These are phyloP conservation scores for Penicillium frequentans DNA, from an alignment of 2,329 filamentous ascomycete genomes.

Conservation along the genomic window DNA sequence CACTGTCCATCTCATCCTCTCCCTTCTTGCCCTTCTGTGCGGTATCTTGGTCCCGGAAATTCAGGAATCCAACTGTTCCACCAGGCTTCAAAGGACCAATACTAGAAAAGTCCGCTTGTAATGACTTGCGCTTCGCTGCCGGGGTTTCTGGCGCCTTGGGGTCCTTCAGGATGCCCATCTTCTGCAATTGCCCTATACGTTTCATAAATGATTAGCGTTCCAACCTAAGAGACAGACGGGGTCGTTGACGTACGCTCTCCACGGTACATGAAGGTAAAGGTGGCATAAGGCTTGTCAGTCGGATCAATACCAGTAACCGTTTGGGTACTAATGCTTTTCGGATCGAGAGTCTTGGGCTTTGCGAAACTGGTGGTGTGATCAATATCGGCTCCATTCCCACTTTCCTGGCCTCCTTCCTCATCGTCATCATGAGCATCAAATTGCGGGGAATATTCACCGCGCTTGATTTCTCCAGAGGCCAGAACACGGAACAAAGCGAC, in stretches of 20 bases:
- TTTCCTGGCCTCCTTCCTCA: slow-evolving; percentile 63
- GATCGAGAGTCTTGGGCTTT: slow-evolving; percentile 92
- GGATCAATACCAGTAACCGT: slow-evolving; percentile 98
- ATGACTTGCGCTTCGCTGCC: slow-evolving; percentile 74
- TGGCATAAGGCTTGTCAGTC: slow-evolving; percentile 91
- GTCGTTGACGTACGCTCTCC: slow-evolving; percentile 73
- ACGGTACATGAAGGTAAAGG: slow-evolving; percentile 96
- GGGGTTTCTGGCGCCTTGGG: slow-evolving; percentile 63
- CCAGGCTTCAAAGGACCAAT: slow-evolving; percentile 79
- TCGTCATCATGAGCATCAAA: slow-evolving; percentile 97
- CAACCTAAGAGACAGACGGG: neutral
- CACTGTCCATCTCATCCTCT: slow-evolving; percentile 71
- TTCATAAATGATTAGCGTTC: neutral
- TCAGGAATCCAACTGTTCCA: slow-evolving; percentile 87
- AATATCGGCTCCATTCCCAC: slow-evolving; percentile 69
- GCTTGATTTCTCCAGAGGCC: slow-evolving; percentile 94
- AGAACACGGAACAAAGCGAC: slow-evolving; percentile 94
- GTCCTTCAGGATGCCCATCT: slow-evolving; percentile 84
- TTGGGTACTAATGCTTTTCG: slow-evolving; percentile 96
- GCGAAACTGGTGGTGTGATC: slow-evolving; percentile 98
- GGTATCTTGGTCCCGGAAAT: slow-evolving; percentile 72
- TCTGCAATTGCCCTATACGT: slow-evolving; percentile 78
- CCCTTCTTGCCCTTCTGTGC: slow-evolving; percentile 60
- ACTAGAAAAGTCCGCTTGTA: slow-evolving; percentile 80
- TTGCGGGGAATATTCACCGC: slow-evolving; percentile 95